Percentiles rank a stretch among this genome's conserved stretches.
Conservation (phyloP, 139 green algal species). For the Asterochloris erici region DNA sequence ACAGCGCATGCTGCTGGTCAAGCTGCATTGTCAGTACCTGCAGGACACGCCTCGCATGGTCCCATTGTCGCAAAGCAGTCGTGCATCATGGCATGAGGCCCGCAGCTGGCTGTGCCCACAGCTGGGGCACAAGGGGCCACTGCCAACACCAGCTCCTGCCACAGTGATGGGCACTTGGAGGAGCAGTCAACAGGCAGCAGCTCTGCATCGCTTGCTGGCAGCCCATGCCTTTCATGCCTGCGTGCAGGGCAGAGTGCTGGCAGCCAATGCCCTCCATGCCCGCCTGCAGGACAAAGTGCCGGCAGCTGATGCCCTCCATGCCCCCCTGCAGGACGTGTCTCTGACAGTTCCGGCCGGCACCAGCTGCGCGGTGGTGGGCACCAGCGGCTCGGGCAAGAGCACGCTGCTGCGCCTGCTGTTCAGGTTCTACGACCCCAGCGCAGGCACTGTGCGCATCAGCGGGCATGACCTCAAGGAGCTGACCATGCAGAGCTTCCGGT, state of each 20-base stretch:
- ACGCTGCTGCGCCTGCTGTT: constrained; percentile 62
- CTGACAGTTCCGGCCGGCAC: constrained; percentile 76
- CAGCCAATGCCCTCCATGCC: not conserved
- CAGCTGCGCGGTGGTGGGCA: constrained; percentile 87
- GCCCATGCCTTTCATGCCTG: not conserved
- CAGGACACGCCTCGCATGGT: too few relatives aligned
- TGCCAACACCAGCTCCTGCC: too few relatives aligned
- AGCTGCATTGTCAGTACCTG: too few relatives aligned
- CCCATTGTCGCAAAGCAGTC: too few relatives aligned
- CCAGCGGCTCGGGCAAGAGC: constrained; percentile 80
- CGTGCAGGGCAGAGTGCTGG: not conserved
- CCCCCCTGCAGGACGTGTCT: constrained; percentile 42
- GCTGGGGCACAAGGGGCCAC: too few relatives aligned
- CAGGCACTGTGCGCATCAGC: constrained; percentile 60
- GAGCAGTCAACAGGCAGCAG: not conserved
- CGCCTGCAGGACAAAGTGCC: not conserved
- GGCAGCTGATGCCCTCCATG: not conserved
- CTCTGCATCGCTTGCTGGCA: not conserved
- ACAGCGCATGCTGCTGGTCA: too few relatives aligned
- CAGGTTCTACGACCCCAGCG: constrained; percentile 82
- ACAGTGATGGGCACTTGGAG: not conserved
- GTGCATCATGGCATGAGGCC: too few relatives aligned
- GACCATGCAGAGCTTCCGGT: constrained; percentile 49
- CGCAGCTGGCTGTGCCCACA: too few relatives aligned
- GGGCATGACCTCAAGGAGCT: constrained; percentile 59